Base-by-base conservation (phyloP, 1,284 basidiomycete species). In the Blastosporella zonata region DNA sequence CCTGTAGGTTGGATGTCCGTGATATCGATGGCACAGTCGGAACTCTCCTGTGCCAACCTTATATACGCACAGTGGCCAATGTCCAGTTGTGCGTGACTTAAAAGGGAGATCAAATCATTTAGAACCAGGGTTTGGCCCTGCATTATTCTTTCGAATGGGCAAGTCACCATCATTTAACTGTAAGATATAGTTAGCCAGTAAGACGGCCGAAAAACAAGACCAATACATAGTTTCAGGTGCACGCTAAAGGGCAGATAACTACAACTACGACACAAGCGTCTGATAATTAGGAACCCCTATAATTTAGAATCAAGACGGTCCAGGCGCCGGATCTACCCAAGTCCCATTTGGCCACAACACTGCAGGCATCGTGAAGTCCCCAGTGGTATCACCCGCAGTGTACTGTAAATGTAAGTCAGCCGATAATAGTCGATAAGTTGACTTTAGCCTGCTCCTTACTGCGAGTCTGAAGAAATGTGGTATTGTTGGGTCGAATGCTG, bases 401-500 rank as follows among this genome's bases (percentile, higher is more conserved):
- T 78, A 81, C 87, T 91, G 36, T 40, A 15, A 33, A 47, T 23
- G 27, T 5, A 34, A 31, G 29, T 31, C 13, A 31, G 13, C 13
- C 15, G 33, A 18, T 15, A 6, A 12, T 31, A 13, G 12, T 31
- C 15, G 15, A 13, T 17, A 4, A 15, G 9, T n/a, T 5, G 15
- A 22, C 27, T 22, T 22, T 35, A 6, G 27, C 20, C 33, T 20
- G 27, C 21, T 29, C 78, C 87, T 75, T 55, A 90, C 87, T 36
- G 90, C 90, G 40, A 93, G 70, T 51, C 90, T 75, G 65, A 94
- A 87, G 69, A 91, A 94, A 65, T 94, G 90, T 0, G 86, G 82
- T 5, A 93, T 60, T 12, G 73, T 73, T 1, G 69, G 61, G 46
- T 87, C 73, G 41, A 91, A 72, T 3, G 75, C 73, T 12, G 73